Percentiles rank a stretch among this genome's conserved stretches.
Evolutionary conservation across 768 basidiomycete genomes (phyloP).

Genomic region (Leccinum variicolor): DNA sequence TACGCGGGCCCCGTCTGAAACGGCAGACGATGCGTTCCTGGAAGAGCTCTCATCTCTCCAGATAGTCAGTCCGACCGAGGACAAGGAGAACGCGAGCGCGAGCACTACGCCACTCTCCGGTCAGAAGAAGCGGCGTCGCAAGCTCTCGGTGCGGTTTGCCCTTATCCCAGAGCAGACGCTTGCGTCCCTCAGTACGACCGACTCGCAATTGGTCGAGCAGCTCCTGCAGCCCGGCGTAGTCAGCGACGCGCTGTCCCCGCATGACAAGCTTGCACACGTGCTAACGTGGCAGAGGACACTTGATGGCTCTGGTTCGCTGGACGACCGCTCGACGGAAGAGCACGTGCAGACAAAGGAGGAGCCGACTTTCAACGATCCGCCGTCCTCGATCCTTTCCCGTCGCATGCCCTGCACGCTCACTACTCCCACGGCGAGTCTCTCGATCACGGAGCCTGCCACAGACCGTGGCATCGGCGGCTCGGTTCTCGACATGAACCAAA

Average conservation of each 20-base stretch:
- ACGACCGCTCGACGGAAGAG: constrained; percentile 32
- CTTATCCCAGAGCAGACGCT: constrained; percentile 39
- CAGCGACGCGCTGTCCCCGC: constrained; percentile 16
- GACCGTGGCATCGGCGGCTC: constrained; percentile 31
- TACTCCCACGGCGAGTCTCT: constrained; percentile 42
- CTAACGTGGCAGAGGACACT: constrained; percentile 32
- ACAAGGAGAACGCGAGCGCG: background rate
- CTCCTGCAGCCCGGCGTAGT: constrained; percentile 45
- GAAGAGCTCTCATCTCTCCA: constrained; percentile 47
- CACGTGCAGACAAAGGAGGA: constrained; percentile 12
- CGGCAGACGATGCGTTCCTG: constrained; percentile 30
- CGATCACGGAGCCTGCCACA: constrained; percentile 27
- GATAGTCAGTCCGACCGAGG: constrained; percentile 30
- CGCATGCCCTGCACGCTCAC: constrained; percentile 57
- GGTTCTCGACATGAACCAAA: constrained; percentile 23
- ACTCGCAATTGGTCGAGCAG: constrained; percentile 44
- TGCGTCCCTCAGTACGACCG: constrained; percentile 47
- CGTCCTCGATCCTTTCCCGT: constrained; percentile 23
- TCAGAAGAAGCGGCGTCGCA: constrained; percentile 14
- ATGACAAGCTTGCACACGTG: constrained; percentile 30
- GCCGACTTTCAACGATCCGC: background rate
- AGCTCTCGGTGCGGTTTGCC: constrained; percentile 31
- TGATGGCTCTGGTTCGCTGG: constrained; percentile 27
- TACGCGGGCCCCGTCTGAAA: background rate
- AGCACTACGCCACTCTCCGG: constrained; percentile 1